A percentile compares a stretch with the other conserved stretches of the same genome.
These are phyloP conservation scores for Chrysoporthe puriensis DNA, from an alignment of 2,329 filamentous ascomycete genomes.

Conservation along the genomic window DNA sequence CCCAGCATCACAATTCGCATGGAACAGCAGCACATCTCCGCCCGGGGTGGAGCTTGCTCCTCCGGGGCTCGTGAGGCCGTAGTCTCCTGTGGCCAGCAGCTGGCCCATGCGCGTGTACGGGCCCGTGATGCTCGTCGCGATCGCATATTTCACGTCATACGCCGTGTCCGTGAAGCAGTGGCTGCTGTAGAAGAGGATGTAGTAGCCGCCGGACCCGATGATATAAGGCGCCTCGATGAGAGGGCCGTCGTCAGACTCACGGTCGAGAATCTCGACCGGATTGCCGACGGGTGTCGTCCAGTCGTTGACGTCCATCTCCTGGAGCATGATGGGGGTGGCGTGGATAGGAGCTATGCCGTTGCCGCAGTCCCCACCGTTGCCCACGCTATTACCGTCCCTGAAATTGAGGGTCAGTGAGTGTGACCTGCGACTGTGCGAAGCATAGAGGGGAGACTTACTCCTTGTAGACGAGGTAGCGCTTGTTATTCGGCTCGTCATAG, in stretches of 20 bases:
- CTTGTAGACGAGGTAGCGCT: slow-evolving; percentile 66
- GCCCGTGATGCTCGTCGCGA: slow-evolving; percentile 30
- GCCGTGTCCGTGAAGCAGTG: slow-evolving; percentile 58
- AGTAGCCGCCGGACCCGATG: slow-evolving; percentile 50
- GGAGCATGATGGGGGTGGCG: slow-evolving; percentile 60
- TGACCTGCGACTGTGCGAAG: neutral
- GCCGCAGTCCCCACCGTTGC: slow-evolving; percentile 46
- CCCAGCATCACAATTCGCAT: slow-evolving; percentile 20
- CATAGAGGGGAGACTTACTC: slow-evolving; percentile 16
- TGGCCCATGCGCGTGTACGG: slow-evolving; percentile 24
- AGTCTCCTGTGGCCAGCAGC: slow-evolving; percentile 20
- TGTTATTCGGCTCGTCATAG: slow-evolving; percentile 53
- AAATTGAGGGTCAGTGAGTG: neutral
- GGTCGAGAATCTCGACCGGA: slow-evolving; percentile 51
- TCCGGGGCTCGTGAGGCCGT: slow-evolving; percentile 24
- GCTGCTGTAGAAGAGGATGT: slow-evolving; percentile 66
- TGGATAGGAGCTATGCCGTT: slow-evolving; percentile 47
- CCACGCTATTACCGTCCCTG: slow-evolving; percentile 63
- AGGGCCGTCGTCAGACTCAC: slow-evolving; percentile 51
- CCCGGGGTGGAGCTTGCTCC: slow-evolving; percentile 24
- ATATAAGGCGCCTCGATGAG: slow-evolving; percentile 65
- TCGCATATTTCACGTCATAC: slow-evolving; percentile 66
- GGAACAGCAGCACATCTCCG: slow-evolving; percentile 25
- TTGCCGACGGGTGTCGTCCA: slow-evolving; percentile 56
- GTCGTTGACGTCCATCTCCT: slow-evolving; percentile 53